phyloP scores from a whole-genome alignment of 441 rosid genomes.

The Theobroma grandiflorum region DNA sequence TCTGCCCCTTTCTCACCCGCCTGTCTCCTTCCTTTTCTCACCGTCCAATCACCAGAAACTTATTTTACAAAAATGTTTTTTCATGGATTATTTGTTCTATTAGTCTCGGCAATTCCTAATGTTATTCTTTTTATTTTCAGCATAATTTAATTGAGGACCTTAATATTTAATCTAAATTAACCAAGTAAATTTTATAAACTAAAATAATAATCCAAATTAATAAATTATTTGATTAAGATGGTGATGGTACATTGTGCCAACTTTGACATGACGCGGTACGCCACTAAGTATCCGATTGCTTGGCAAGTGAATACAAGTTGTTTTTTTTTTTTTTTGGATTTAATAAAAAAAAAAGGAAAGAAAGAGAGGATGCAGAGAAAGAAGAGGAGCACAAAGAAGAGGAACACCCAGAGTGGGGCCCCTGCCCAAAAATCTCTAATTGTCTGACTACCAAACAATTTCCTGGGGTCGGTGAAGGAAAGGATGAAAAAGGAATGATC shows the following conservation, averaged over 20 bases:
- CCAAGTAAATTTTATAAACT: too few species aligned
- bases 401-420: neutral
- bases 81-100: too few species aligned
- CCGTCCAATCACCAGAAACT: neutral
- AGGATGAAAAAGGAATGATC: neutral
- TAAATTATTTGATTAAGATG: neutral
- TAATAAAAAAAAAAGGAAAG: too few species aligned
- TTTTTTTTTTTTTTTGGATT: too few species aligned
- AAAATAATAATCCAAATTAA: too few species aligned
- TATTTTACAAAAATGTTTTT: too few species aligned
- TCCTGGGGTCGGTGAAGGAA: neutral
- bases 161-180: too few species aligned
- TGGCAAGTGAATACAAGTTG: neutral
- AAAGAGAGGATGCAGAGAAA: neutral
- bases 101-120: too few species aligned
- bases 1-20: neutral
- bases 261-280: neutral
- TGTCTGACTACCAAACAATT: neutral
- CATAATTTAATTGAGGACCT: too few species aligned
- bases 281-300: neutral
- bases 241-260: too few species aligned
- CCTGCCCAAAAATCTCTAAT: neutral
- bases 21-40: neutral
- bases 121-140: too few species aligned
- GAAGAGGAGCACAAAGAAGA: neutral